Percentiles rank a stretch among this genome's conserved stretches.
These are phyloP conservation scores for Xeromyces bisporus DNA, from an alignment of 495 filamentous ascomycete genomes.

Conservation along the genomic window DNA sequence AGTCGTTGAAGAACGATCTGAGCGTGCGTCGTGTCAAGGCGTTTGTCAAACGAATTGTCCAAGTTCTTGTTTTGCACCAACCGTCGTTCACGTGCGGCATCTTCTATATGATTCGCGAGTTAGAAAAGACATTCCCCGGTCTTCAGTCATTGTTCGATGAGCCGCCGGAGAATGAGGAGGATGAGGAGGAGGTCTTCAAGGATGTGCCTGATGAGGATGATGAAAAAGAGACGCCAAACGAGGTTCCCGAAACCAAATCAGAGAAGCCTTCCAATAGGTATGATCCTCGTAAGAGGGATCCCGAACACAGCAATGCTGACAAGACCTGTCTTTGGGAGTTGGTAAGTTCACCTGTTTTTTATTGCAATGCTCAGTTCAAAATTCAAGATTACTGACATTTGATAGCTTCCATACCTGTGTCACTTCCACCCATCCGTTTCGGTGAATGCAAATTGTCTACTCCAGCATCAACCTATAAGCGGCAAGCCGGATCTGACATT, in stretches of 20 bases:
- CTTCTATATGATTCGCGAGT: slow-evolving; percentile 69
- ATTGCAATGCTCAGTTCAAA: too few species aligned
- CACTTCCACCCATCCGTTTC: slow-evolving; percentile 95
- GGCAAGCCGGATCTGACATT: slow-evolving; percentile 75
- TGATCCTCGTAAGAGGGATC: slow-evolving; percentile 79
- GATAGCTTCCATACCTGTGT: slow-evolving; percentile 46
- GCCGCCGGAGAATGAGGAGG: slow-evolving; percentile 47
- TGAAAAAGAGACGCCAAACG: slow-evolving; percentile 13
- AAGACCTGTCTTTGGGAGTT: slow-evolving; percentile 86
- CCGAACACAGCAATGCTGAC: slow-evolving; percentile 79
- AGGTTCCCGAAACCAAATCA: slow-evolving; percentile 8
- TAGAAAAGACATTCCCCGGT: slow-evolving; percentile 57
- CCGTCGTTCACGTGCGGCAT: slow-evolving; percentile 83
- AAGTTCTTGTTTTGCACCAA: slow-evolving; percentile 73
- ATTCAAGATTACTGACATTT: too few species aligned
- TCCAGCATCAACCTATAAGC: slow-evolving; percentile 48
- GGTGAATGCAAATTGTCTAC: slow-evolving; percentile 57
- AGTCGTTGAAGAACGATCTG: slow-evolving; percentile 68
- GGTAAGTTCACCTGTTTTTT: slow-evolving; percentile 25
- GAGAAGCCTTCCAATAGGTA: slow-evolving; percentile 33
- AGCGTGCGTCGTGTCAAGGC: slow-evolving; percentile 82
- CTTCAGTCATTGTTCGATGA: slow-evolving; percentile 56
- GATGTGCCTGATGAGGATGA: slow-evolving; percentile 47
- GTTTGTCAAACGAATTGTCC: slow-evolving; percentile 82
- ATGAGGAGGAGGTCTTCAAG: slow-evolving; percentile 55